Evolutionary conservation across 2,329 filamentous ascomycete species (phyloP).

Genomic region (Laburnicola sp.): DNA sequence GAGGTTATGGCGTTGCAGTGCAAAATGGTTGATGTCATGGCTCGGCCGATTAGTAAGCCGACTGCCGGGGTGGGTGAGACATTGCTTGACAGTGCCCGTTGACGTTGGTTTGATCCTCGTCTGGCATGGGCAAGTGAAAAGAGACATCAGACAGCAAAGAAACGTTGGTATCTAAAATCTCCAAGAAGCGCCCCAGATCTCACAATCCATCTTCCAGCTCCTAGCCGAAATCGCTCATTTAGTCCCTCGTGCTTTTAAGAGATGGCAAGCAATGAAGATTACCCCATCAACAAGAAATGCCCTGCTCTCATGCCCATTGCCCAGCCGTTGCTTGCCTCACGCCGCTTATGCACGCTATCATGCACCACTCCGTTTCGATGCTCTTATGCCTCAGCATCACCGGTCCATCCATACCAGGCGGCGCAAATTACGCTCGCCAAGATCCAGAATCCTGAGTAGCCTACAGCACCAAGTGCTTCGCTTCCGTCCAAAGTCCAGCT

Average conservation of each 20-base stretch:
- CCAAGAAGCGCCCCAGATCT: background rate
- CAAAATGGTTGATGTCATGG: conserved; percentile 18
- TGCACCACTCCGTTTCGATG: too few species aligned
- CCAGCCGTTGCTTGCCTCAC: too few species aligned
- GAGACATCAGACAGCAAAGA: background rate
- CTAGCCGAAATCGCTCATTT: background rate
- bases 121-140: background rate
- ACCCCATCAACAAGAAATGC: too few species aligned
- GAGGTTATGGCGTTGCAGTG: background rate
- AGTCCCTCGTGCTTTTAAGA: background rate
- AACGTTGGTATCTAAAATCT: conserved; percentile 2
- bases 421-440: conserved; percentile 64
- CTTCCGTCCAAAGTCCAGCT: conserved; percentile 71
- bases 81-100: too few species aligned
- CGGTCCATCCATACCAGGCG: conserved; percentile 57
- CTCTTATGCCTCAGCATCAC: conserved; percentile 31
- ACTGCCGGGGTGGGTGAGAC: background rate
- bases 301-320: too few species aligned
- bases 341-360: too few species aligned
- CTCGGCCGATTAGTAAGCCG: conserved; percentile 11
- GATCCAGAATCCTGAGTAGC: conserved; percentile 78
- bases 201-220: background rate
- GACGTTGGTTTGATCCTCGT: background rate
- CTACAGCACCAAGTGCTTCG: conserved; percentile 68
- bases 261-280: too few species aligned